Base-by-base conservation (phyloP, 2,329 filamentous ascomycete genomes). In the Dothistroma septosporum region DNA sequence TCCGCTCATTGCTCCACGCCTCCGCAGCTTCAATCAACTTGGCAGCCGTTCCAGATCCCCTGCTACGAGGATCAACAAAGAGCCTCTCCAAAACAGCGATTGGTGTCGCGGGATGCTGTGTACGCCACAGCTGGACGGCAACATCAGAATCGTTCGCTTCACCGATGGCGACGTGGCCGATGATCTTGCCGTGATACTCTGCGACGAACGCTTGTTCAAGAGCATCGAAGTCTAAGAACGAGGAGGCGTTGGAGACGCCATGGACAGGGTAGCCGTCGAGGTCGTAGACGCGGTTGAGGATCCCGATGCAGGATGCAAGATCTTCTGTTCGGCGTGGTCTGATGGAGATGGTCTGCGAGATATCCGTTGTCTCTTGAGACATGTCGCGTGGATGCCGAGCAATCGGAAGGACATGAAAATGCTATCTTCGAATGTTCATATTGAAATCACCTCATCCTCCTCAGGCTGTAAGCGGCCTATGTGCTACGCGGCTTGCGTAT, bases 211-310 rank as follows among this genome's bases (percentile, higher is more conserved):
- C 66, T 37, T 53, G 55, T 33, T 59, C 28, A 8, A 66, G 52
- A 12, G 41, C 11, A 14, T 57, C 57, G 22, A 46, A 50, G 21
- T 57, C 55, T 16, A 67, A 52, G 31, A 66, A 67, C 9, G 46
- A 22, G n/a, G 54, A n/a, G 7, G 67, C 60, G 14, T 67, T 53
- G 1, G 56, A 61, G 16, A 66, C 60, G 35, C 69, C 70, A 55
- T 69, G 58, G 14, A 72, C 68, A 5, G 70, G 70, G 58, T 72
- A 72, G 49, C 66, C 58, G 56, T 65, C 64, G 16, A 47, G 35
- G 1, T 31, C 59, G 59, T 71, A 63, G 33, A 72, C 69, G 14
- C 46, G 46, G 28, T 55, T 33, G 33, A 72, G 62, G 8, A 71
- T 49, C 10, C 57, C 59, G 24, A 66, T 62, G 55, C 68, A 69